phyloP scores from a whole-genome alignment of 202 grass and related monocot genomes.

The Schoenoplectus tabernaemontani region DNA sequence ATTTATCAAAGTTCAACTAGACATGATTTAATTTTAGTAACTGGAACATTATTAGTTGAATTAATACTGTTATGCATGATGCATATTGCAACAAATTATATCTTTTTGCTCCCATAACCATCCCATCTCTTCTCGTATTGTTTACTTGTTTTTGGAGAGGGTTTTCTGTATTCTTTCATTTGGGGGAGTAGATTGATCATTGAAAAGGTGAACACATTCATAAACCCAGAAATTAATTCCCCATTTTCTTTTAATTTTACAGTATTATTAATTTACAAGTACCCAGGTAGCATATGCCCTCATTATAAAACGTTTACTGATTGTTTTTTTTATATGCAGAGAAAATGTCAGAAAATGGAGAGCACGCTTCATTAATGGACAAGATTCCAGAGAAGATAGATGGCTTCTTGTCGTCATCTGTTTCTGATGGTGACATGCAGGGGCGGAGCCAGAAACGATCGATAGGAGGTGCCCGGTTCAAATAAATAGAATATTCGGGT shows the following conservation, averaged over 20 bases:
- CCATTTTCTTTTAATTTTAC: not conserved
- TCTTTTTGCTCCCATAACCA: not conserved
- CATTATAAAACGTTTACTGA: not conserved
- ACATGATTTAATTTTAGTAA: not conserved
- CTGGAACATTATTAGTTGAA: not conserved
- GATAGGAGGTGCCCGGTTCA: too few relatives aligned
- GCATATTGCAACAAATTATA: too few relatives aligned
- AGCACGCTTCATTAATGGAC: slow-evolving; percentile 48
- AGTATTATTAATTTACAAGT: too few relatives aligned
- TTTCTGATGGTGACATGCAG: slow-evolving; percentile 50
- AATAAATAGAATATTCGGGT: too few relatives aligned
- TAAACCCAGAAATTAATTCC: not conserved
- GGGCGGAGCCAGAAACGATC: too few relatives aligned
- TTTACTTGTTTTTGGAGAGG: not conserved
- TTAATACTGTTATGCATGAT: not conserved
- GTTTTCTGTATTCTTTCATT: not conserved
- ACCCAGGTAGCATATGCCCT: too few relatives aligned
- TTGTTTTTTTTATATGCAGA: slow-evolving; percentile 6
- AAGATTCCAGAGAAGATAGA: slow-evolving; percentile 60
- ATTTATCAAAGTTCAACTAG: not conserved
- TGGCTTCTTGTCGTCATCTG: slow-evolving; percentile 36
- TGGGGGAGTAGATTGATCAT: not conserved
- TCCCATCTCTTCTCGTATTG: not conserved
- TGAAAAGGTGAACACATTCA: not conserved
- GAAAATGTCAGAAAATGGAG: slow-evolving; percentile 66